These are phyloP conservation scores for Aspergillus heteromorphus DNA, from an alignment of 495 filamentous ascomycete species.

Conservation along the genomic window DNA sequence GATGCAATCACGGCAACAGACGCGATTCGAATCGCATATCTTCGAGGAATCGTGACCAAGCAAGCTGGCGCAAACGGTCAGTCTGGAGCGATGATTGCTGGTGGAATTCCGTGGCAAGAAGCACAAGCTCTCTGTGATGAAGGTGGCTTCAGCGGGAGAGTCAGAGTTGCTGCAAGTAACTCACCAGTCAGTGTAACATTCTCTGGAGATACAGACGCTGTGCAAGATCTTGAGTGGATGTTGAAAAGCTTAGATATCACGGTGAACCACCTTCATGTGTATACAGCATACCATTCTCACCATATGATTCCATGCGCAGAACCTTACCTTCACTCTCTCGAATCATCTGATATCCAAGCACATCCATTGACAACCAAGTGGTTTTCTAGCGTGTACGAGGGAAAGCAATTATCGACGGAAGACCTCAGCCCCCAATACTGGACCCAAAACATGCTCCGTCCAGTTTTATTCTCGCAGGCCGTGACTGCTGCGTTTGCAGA, in stretches of 20 bases:
- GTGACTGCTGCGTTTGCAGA: constrained; percentile 24
- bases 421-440: constrained; percentile 1
- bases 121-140: constrained; percentile 36
- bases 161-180: constrained; percentile 33
- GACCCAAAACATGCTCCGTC: constrained; percentile 8
- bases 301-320: constrained; percentile 45
- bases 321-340: constrained; percentile 32
- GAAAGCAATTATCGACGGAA: not conserved
- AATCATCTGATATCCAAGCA: constrained; percentile 9
- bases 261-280: constrained; percentile 30
- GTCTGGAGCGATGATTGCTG: constrained; percentile 51
- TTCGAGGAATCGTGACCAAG: constrained; percentile 35
- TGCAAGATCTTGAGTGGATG: constrained; percentile 32
- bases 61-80: not conserved
- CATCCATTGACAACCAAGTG: constrained; percentile 6
- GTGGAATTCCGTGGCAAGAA: constrained; percentile 41
- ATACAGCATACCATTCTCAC: constrained; percentile 56
- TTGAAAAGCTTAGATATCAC: constrained; percentile 43
- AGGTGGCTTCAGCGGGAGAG: constrained; percentile 21
- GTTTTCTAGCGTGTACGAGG: constrained; percentile 26
- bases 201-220: constrained; percentile 40
- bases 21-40: constrained; percentile 49
- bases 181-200: constrained; percentile 31
- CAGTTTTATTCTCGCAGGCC: constrained; percentile 30
- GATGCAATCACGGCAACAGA: constrained; percentile 25